Base-by-base conservation (phyloP, 1,284 basidiomycete genomes). In the Irpex sp. region DNA sequence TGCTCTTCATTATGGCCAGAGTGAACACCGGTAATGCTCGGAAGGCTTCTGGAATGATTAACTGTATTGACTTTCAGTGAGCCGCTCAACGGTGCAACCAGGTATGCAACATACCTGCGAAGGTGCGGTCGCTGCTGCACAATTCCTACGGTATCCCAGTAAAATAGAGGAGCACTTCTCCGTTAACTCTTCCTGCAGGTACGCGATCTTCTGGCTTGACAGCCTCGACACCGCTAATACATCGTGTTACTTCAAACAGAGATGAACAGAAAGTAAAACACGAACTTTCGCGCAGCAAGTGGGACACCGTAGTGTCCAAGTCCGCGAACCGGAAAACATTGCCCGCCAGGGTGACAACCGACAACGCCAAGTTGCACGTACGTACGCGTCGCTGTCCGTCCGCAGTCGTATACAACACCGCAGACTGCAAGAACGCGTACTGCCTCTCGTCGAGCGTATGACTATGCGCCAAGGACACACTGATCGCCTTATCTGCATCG, bases 1-100 rank as follows among this genome's bases (percentile, higher is more conserved):
- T 33, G 31, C 31, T 33, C 31, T 33, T 33, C 31, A 33, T 37
- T 13, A 46, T 36, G 8, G 43, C n/a, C 19, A 36, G 33, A 58
- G 19, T n/a, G 57, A 15, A 13, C 7, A 71, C 82, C 71, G 50
- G 50, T 19, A 53, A 19, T 37, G 33, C 26, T 33, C 35, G 11
- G 82, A 96, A 97, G 1, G 90, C 90, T 76, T 99, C 97, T 1
- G 97, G 97, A 39, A 99, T 86, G 67, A 99, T 93, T 62, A 98
- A 78, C 93, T 97, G 31, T 33, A 33, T 33, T 33, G 31, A 33
- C 31, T 33, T 5, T 33, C 31, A 6, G 31, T 33, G 31, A 33
- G 31, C 5, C 5, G 6, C 6, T 33, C 31, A 33, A 33, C 5
- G 6, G 31, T 33, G 31, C 4, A 33, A 6, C 31, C 5, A 6